Evolutionary conservation across 2,329 filamentous ascomycete species (phyloP), one percentile per base, ranked within the genome.

Genomic region (Trichoderma sp.): DNA sequence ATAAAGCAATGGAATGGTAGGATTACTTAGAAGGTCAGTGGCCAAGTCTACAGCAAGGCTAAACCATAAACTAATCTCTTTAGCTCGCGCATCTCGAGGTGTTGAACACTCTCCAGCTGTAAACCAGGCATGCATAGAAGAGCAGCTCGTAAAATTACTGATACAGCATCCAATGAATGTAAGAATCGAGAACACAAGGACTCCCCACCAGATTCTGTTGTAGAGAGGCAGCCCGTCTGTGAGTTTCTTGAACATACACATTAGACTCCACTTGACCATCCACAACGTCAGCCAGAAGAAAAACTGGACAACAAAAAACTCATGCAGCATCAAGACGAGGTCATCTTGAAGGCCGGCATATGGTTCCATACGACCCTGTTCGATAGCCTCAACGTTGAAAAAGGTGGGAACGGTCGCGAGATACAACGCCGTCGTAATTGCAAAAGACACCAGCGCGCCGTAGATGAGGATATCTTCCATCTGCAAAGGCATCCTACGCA

Each of bases 231-330:
- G 53, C 0, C 73, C 72, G 43, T 67, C 39, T 11, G 74, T 74
- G n/a, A 74, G 63, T 36, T 71, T 64, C 68, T 73, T 74, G 66
- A 76, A 76, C 74, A 73, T 74, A 39, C 73, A 73, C 7, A 76
- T 36, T 28, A 76, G 63, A 28, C 74, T 76, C 74, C 74, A 76
- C 63, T 76, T 76, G 32, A 76, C 74, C 6, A 74, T 68, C 74
- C 74, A 76, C 4, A 76, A 47, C 2, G 74, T 75, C 53, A 74
- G 18, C 74, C 74, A 76, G 71, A 75, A 76, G 63, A 76, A 76
- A 72, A 76, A 74, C 53, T 75, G 73, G 56, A 76, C 74, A 21
- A 71, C 70, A 18, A 76, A 76, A 43, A 74, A 76, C 18, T 76
- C 72, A 36, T 70, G 63, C 6, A 76, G 71, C 74, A 76, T 75